phyloP scores from a whole-genome alignment of 495 filamentous ascomycete species.

The Podospora australis region DNA sequence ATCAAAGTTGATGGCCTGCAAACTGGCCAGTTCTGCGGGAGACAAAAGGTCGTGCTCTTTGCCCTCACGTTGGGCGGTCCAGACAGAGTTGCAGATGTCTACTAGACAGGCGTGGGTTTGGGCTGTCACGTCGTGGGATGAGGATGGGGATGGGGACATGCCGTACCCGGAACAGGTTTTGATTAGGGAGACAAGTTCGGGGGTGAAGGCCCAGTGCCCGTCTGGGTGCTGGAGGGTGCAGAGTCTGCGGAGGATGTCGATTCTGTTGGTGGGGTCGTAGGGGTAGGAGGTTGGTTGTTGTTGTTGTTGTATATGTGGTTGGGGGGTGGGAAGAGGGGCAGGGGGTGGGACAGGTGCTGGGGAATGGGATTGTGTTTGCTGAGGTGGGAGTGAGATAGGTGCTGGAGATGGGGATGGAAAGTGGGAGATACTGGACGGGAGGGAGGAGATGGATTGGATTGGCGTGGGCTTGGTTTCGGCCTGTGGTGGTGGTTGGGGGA shows the following conservation, averaged over 20 bases:
- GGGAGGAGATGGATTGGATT: slow-evolving; percentile 11
- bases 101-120: slow-evolving; percentile 15
- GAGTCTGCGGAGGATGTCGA: slow-evolving; percentile 8
- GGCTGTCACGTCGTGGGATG: slow-evolving; percentile 12
- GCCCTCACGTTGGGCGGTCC: slow-evolving; percentile 19
- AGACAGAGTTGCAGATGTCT: slow-evolving; percentile 15
- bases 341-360: background rate
- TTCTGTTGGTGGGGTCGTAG: background rate
- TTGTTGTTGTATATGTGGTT: background rate
- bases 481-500: background rate
- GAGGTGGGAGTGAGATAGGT: background rate
- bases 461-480: slow-evolving; percentile 8
- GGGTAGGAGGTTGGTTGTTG: slow-evolving; percentile 11
- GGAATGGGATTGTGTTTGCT: background rate
- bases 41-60: slow-evolving; percentile 11
- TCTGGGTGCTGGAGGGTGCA: slow-evolving; percentile 16
- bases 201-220: slow-evolving; percentile 13
- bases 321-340: background rate
- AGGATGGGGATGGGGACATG: slow-evolving; percentile 1
- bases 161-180: slow-evolving; percentile 6
- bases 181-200: slow-evolving; percentile 14
- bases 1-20: slow-evolving; percentile 22
- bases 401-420: slow-evolving; percentile 2
- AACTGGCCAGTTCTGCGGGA: slow-evolving; percentile 10
- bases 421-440: too few species aligned